A percentile compares a stretch with the other conserved stretches of the same genome.
These are phyloP conservation scores for Lobulomyces angularis DNA, from an alignment of 192 early-diverging fungal species.

Conservation along the genomic window DNA sequence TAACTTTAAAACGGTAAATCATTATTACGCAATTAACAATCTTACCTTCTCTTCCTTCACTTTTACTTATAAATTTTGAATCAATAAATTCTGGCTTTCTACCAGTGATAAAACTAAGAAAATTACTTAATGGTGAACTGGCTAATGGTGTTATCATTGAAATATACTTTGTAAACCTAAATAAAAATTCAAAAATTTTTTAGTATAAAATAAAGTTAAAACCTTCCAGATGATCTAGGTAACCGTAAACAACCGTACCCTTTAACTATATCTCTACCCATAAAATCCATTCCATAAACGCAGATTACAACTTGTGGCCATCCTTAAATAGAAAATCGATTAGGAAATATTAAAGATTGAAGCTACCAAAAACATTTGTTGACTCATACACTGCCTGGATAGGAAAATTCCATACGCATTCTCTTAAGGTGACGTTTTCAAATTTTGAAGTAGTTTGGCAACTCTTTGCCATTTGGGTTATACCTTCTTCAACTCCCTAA, in stretches of 20 bases:
- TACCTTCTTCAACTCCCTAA: constrained; percentile 46
- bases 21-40: not conserved
- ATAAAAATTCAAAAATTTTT: constrained; percentile 1
- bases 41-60: constrained; percentile 40
- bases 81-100: constrained; percentile 46
- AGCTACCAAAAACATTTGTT: constrained; percentile 8
- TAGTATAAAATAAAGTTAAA: not conserved
- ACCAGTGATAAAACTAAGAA: constrained; percentile 35
- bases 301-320: constrained; percentile 44
- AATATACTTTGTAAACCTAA: constrained; percentile 31
- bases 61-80: constrained; percentile 31
- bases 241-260: constrained; percentile 39
- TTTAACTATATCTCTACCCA: constrained; percentile 49
- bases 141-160: constrained; percentile 40
- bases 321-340: constrained; percentile 15
- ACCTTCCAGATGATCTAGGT: constrained; percentile 23
- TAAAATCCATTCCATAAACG: constrained; percentile 44
- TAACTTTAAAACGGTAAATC: constrained; percentile 19
- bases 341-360: constrained; percentile 1
- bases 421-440: constrained; percentile 9
- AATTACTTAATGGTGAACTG: constrained; percentile 34
- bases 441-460: constrained; percentile 10
- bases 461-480: constrained; percentile 31
- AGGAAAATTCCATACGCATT: constrained; percentile 51
- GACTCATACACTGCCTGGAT: constrained; percentile 45